Percentiles rank a stretch among this genome's conserved stretches.
These are phyloP conservation scores for Biscogniauxia mediterranea DNA, from an alignment of 2,329 filamentous ascomycete species.

Conservation along the genomic window DNA sequence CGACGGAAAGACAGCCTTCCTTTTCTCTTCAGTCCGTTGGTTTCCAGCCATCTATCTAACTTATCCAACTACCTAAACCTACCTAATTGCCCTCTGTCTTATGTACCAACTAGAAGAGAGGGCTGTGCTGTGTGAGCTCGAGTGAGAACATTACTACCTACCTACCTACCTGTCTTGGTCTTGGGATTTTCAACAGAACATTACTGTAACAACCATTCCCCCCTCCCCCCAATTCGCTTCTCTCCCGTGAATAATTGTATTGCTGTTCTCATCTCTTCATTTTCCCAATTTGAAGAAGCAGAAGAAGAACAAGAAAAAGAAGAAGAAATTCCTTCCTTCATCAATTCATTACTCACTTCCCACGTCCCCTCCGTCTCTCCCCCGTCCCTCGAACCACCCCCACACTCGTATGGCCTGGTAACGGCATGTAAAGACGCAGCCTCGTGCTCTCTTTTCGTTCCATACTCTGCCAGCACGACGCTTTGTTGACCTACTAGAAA, in stretches of 20 bases:
- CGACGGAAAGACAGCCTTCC: not conserved
- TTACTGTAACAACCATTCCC: not conserved
- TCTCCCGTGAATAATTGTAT: not conserved
- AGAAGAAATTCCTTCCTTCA: not conserved
- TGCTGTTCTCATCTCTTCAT: constrained; percentile 3
- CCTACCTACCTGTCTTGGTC: no score
- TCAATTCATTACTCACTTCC: not conserved
- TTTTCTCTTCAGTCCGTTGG: not conserved
- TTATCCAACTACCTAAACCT: no score
- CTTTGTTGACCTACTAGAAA: not conserved
- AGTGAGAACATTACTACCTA: not conserved
- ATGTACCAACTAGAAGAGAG: not conserved
- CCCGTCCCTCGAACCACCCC: not conserved
- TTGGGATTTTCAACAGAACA: no score
- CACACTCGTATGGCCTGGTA: constrained; percentile 12
- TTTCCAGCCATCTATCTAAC: not conserved
- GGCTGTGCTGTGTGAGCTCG: not conserved
- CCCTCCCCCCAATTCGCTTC: not conserved
- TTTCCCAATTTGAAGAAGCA: not conserved
- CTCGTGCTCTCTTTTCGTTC: constrained; percentile 9
- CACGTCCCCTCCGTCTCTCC: not conserved
- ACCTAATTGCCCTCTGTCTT: no score
- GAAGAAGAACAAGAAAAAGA: no score
- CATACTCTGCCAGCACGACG: not conserved
- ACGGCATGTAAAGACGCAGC: constrained; percentile 15